phyloP scores from a whole-genome alignment of 176 grass and related monocot species.

The Rhynchospora breviuscula region DNA sequence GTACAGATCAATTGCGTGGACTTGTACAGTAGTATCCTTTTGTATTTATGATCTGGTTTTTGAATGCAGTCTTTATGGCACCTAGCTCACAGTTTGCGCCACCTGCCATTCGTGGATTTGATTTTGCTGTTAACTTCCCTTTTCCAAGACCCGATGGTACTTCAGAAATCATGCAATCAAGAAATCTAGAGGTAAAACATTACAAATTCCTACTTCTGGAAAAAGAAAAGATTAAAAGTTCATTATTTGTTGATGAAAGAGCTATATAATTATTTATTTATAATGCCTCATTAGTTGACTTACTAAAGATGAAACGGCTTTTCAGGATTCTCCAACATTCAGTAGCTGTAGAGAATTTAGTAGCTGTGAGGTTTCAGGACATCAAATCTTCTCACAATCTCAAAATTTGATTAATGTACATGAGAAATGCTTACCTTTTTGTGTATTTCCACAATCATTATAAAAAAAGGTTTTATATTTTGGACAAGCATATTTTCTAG shows the following conservation, averaged over 20 bases:
- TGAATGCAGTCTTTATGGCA: conserved; percentile 3
- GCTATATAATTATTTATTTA: not conserved
- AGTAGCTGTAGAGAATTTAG: not conserved
- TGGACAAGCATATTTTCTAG: not conserved
- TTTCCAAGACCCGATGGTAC: not conserved
- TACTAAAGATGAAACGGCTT: not conserved
- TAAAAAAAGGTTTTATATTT: not conserved
- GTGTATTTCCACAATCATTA: not conserved
- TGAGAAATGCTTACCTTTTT: not conserved
- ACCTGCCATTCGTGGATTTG: conserved; percentile 10
- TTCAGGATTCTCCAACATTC: not conserved
- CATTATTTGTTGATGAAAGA: not conserved
- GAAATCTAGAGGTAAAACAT: conserved; percentile 16
- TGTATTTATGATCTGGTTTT: conserved; percentile 12
- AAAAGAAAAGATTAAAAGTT: not conserved
- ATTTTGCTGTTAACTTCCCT: conserved; percentile 6
- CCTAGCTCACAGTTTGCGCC: conserved; percentile 2
- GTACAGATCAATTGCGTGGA: not conserved
- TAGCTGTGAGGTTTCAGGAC: not conserved
- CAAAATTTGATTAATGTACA: conserved; percentile 9
- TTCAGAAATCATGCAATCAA: conserved; percentile 4
- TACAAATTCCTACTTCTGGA: no score
- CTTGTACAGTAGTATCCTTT: not conserved
- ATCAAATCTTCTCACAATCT: conserved; percentile 21
- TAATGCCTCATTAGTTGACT: not conserved